These are phyloP conservation scores for Elsinoe necatrix DNA, from an alignment of 2,329 filamentous ascomycete species.

Conservation along the genomic window DNA sequence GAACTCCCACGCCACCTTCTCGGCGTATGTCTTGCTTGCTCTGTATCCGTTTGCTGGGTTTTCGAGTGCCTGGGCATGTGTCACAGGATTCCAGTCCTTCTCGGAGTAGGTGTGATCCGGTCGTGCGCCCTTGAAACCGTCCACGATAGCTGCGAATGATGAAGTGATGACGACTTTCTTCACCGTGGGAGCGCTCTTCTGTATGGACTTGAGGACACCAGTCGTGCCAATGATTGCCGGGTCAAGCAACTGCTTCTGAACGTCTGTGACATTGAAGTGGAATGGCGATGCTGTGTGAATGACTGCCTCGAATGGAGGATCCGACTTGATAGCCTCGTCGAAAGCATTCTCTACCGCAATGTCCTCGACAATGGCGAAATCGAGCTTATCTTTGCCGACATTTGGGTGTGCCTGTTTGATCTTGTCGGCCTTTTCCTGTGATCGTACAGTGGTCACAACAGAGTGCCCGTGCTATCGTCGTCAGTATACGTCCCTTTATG, in stretches of 20 bases:
- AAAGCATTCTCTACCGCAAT: conserved; percentile 64
- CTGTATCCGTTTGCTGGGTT: conserved; percentile 40
- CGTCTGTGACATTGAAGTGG: conserved; percentile 63
- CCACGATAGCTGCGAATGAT: conserved; percentile 58
- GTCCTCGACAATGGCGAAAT: conserved; percentile 62
- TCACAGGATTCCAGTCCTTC: conserved; percentile 51
- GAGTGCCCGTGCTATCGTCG: conserved; percentile 39
- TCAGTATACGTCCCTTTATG: not conserved
- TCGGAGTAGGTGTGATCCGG: conserved; percentile 45
- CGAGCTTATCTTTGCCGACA: conserved; percentile 48
- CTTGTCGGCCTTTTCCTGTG: conserved; percentile 52
- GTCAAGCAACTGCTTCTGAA: conserved; percentile 55
- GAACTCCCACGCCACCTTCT: conserved; percentile 47
- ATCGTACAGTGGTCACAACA: conserved; percentile 55
- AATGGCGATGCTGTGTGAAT: conserved; percentile 69
- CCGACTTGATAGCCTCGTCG: conserved; percentile 49
- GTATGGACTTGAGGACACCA: conserved; percentile 54
- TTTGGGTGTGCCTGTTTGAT: conserved; percentile 48
- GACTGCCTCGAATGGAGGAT: conserved; percentile 62
- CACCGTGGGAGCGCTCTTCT: conserved; percentile 54
- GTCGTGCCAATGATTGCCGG: conserved; percentile 57
- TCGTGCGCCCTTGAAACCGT: conserved; percentile 45
- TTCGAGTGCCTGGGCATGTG: conserved; percentile 40
- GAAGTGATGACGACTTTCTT: conserved; percentile 66
- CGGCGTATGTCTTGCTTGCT: conserved; percentile 54